Percentiles rank a stretch among this genome's conserved stretches.
Conservation (phyloP, 139 green algal genomes). For the Microglena sp. region DNA sequence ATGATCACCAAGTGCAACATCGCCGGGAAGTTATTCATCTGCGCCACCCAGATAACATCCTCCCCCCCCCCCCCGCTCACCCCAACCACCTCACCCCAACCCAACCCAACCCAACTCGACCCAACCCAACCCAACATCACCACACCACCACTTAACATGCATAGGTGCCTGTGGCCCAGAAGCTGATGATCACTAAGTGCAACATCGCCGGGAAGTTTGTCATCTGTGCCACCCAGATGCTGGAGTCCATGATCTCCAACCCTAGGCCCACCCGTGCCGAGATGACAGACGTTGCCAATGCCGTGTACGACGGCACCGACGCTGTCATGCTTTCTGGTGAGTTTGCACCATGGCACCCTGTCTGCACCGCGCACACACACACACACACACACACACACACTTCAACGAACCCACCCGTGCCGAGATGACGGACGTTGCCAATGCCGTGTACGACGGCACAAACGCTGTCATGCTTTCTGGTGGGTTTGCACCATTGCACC, state of each 20-base stretch:
- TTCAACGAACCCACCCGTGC: too few species aligned
- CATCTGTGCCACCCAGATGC: constrained; percentile 57
- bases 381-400: too few species aligned
- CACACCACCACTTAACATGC: too few species aligned
- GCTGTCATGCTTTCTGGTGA: constrained; percentile 53
- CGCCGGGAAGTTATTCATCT: constrained; percentile 48
- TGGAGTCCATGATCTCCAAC: constrained; percentile 56
- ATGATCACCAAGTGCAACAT: constrained; percentile 64
- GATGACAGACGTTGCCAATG: constrained; percentile 85
- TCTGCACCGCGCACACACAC: too few species aligned
- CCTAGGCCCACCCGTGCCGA: constrained; percentile 66
- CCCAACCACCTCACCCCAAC: too few species aligned
- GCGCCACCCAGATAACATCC: constrained; percentile 38
- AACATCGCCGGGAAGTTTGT: constrained; percentile 61
- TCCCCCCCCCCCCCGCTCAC: too few species aligned
- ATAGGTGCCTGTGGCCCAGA: constrained; percentile 40
- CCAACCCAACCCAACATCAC: too few species aligned
- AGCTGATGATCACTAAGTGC: constrained; percentile 59
- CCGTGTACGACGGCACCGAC: constrained; percentile 69
- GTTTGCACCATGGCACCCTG: too few species aligned
- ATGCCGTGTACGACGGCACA: constrained; percentile 43
- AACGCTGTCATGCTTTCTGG: constrained; percentile 51
- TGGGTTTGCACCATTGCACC: not conserved
- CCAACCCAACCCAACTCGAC: too few species aligned
- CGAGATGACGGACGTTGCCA: too few species aligned